phyloP scores from a whole-genome alignment of 139 green algal species.

The Closterium sp. region DNA sequence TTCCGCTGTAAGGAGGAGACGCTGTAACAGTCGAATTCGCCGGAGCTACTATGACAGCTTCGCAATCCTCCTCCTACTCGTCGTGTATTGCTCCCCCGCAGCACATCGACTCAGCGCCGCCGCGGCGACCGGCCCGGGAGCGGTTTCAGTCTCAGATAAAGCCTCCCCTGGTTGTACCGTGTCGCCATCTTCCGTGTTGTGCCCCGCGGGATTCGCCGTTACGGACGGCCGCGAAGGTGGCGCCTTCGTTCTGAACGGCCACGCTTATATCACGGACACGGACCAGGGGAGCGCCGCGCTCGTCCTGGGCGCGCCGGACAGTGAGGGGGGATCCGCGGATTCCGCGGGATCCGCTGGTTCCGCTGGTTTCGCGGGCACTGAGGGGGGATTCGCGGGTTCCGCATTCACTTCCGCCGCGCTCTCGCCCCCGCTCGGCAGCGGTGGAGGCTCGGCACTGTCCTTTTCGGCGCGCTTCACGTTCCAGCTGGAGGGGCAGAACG shows the following conservation, averaged over 20 bases:
- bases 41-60: neutral
- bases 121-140: no score
- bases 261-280: neutral
- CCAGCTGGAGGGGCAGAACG: neutral
- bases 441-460: neutral
- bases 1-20: neutral
- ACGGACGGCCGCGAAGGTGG: no score
- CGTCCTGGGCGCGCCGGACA: neutral
- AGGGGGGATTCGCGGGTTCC: no score
- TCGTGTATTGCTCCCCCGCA: neutral
- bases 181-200: neutral
- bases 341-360: no score
- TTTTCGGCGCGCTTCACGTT: neutral
- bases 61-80: neutral
- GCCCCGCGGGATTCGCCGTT: neutral
- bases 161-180: neutral
- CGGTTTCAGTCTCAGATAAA: neutral
- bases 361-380: no score
- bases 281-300: neutral
- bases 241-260: neutral
- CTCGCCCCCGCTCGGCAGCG: neutral
- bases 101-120: no score
- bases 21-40: no score
- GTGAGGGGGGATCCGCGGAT: no score
- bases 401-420: neutral